phyloP scores from a whole-genome alignment of 768 basidiomycete species.

The Termitomyces sp. region DNA sequence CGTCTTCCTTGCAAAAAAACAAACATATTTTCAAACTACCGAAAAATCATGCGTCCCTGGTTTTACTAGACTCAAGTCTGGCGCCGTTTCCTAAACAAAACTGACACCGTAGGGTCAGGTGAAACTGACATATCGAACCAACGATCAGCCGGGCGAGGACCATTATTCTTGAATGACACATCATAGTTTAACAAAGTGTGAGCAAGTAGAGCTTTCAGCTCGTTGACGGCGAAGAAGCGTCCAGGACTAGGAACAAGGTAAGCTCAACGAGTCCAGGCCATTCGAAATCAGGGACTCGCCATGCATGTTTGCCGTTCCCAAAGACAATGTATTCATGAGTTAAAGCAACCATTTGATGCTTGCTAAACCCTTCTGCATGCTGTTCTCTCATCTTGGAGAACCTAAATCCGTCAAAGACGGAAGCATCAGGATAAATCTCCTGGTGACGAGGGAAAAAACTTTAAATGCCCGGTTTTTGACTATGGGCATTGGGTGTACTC shows the following conservation, averaged over 20 bases:
- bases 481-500: background rate
- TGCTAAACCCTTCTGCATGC: slow-evolving; percentile 15
- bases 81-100: slow-evolving; percentile 13
- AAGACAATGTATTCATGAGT: slow-evolving; percentile 6
- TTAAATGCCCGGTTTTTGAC: background rate
- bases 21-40: too few relatives aligned
- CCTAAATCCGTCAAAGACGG: slow-evolving; percentile 35
- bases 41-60: too few relatives aligned
- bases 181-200: slow-evolving; percentile 36
- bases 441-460: background rate
- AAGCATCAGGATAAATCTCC: slow-evolving; percentile 16
- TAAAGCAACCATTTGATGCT: slow-evolving; percentile 11
- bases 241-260: slow-evolving; percentile 26
- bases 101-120: slow-evolving; percentile 7
- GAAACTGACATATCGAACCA: background rate
- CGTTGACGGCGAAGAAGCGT: slow-evolving; percentile 36
- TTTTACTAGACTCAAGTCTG: too few relatives aligned
- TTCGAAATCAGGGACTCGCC: background rate
- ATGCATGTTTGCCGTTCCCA: slow-evolving; percentile 10
- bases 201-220: slow-evolving; percentile 34
- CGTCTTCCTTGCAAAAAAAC: too few relatives aligned
- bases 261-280: background rate
- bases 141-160: slow-evolving; percentile 1
- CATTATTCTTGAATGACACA: slow-evolving; percentile 19
- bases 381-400: slow-evolving; percentile 28